Base-by-base conservation (phyloP, 352 stramenopile genomes). In the Aphanomyces euteiches region DNA sequence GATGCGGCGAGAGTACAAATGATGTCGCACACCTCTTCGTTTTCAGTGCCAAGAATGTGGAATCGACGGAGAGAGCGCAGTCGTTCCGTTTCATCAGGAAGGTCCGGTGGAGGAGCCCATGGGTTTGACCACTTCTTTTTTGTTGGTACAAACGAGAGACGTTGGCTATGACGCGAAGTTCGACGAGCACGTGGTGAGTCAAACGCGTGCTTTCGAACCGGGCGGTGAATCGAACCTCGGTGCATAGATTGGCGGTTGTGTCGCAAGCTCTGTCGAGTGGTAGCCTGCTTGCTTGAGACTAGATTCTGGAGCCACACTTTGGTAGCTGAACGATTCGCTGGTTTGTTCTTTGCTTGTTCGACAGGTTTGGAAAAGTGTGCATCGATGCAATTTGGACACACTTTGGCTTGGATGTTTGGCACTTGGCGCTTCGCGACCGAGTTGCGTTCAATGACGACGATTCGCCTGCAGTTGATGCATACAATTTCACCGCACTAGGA, bases 1-100 rank as follows among this genome's bases (percentile, higher is more conserved):
- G 64, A 36, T 10, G 43, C 64, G 2, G 64, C 64, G 53, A 70
- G 53, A 3, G 15, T 37, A 43, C 45, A 41, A 15, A 70, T 7
- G 47, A 70, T 56, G 64, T 70, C 64, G 40, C 53, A 63, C 10
- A 70, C n/a, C 8, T 70, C 43, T 41, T 63, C 64, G 37, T 19
- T 28, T 37, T 15, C 47, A n/a, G 64, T 63, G 64, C 61, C 64
- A 5, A 70, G 47, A n/a, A 70, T 50, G 37, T 70, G 47, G 13
- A 70, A 45, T 5, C 40, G n/a, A n/a, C 54, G 64, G 13, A 70
- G 64, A 7, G 7, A 39, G 10, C 54, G 54, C 5, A 61, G 54
- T 40, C 54, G 54, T n/a, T 61, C 54, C 7, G 12, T 61, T 39
- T 61, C 54, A 37, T 61, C 54, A 10, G 54, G 19, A 12, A 61